Evolutionary conservation across 805 yeast genomes (phyloP).

Genomic region (Candida palmyrensis): DNA sequence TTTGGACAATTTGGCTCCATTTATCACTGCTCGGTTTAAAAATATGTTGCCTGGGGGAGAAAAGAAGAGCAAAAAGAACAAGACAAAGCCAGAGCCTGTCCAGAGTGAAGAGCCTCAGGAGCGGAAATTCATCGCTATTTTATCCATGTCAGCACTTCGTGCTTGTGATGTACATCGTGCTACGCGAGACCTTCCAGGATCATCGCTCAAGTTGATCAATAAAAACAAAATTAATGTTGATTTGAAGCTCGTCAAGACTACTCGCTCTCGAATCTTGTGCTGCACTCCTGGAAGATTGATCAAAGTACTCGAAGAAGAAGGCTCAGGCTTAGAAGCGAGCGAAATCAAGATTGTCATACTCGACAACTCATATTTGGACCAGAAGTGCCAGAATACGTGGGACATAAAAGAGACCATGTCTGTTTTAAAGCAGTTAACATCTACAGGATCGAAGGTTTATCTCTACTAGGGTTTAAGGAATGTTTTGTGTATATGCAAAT

Average conservation of each 20-base stretch:
- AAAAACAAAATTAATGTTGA: slow-evolving; percentile 72
- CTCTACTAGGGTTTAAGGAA: slow-evolving; percentile 41
- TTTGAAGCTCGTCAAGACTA: slow-evolving; percentile 36
- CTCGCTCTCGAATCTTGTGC: slow-evolving; percentile 48
- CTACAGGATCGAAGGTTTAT: slow-evolving; percentile 45
- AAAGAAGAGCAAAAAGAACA: slow-evolving; percentile 22
- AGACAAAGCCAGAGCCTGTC: too few species aligned
- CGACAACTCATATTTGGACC: slow-evolving; percentile 58
- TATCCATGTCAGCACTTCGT: slow-evolving; percentile 76
- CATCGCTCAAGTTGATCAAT: slow-evolving; percentile 65
- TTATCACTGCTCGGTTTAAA: slow-evolving; percentile 46
- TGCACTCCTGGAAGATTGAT: slow-evolving; percentile 60
- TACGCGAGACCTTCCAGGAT: slow-evolving; percentile 40
- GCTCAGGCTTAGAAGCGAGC: slow-evolving; percentile 30
- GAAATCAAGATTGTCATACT: slow-evolving; percentile 52
- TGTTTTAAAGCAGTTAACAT: slow-evolving; percentile 36
- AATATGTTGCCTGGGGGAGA: slow-evolving; percentile 38
- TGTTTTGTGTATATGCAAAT: background rate
- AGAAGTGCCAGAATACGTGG: slow-evolving; percentile 56
- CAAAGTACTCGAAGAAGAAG: slow-evolving; percentile 43
- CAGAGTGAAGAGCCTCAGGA: slow-evolving; percentile 12
- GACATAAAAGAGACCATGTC: slow-evolving; percentile 46
- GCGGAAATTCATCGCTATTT: slow-evolving; percentile 44
- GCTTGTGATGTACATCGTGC: slow-evolving; percentile 83
- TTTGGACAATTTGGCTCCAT: slow-evolving; percentile 51